Base-by-base conservation (phyloP, 2,329 filamentous ascomycete genomes). In the Aspergillus aculeatinus region DNA sequence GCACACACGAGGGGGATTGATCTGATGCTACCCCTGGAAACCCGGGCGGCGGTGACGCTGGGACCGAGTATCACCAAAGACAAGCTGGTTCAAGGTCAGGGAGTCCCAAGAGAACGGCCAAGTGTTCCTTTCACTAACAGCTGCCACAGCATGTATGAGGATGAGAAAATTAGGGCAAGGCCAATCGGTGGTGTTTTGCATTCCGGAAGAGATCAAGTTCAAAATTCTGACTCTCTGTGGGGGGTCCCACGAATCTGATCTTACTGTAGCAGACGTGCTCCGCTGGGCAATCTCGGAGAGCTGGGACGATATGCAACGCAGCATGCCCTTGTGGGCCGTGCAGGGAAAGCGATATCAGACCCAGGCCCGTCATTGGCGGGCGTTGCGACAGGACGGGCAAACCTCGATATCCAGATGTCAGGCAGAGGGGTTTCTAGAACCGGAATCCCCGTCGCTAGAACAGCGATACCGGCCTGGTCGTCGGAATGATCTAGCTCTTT, bases 1-100 rank as follows among this genome's bases (percentile, higher is more conserved):
- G 82, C 83, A 0, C 89, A 92, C 62, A 90, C 89, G 0, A 74
- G 89, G 61, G 89, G 90, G 0, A 91, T 83, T 0, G 89, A 93
- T 63, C 68, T 92, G 0, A 83, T 82, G 35, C 72, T 91, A 0
- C 89, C 88, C 0, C 58, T 59, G 0, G 4, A 81, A 12, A 88
- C 87, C 63, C 77, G 85, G 0, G 90, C 89, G 0, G 86, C 85
- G 0, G 85, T 92, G 0, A 92, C 88, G 0, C 70, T 94, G 0
- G 89, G 89, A 0, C 79, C 86, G 0, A 77, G 79, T 4, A 64
- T 91, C 1, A 88, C 85, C 0, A 93, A 92, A 62, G 90, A 93
- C 61, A 77, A 82, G 14, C 70, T 91, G 0, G 84, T 87, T 0
- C 89, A 92, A 81, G 87, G 86, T 86, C 75, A 68, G 77, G 21